Base-by-base conservation (phyloP, 805 yeast genomes). In the Myxozyma geophila region DNA sequence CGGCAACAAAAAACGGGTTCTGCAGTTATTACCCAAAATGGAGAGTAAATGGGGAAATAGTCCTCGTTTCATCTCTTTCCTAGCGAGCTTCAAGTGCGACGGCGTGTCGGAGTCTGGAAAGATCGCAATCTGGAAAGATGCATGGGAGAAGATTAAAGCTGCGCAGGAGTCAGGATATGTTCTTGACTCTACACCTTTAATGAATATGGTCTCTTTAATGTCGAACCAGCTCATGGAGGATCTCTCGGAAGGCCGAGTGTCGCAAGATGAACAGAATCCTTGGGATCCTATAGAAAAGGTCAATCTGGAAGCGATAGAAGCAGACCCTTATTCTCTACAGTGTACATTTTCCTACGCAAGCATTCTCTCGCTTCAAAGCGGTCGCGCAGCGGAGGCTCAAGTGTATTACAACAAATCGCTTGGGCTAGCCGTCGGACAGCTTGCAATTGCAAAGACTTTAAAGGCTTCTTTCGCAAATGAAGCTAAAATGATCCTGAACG, bases 301-400 rank as follows among this genome's bases (percentile, higher is more conserved):
- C 1, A 40, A 39, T 13, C 19, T 10, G 13, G 56, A 53, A 21
- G 56, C 56, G 9, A 13, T 40, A 1, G 48, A 39, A n/a, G 56
- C 44, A 7, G 56, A 53, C 41, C 56, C 56, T 13, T 48, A 53
- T 40, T 53, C 56, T 21, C 28, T 40, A 23, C 56, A 53, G n/a
- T 39, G 48, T 12, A 17, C 35, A 15, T 40, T 53, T 21, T 17
- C 39, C 2, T 40, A 53, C 23, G 56, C 56, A 2, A 5, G 19
- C n/a, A 40, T 15, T 10, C 39, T 53, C 7, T 40, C 48, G 15
- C 10, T 40, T 15, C 44, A 51, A 19, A 19, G n/a, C 7, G 54
- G 35, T 7, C 23, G 54, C n/a, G 15, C 33, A 17, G 23, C 35
- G 4, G 56, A 53, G 7, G 56, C 56, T 7, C 47, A 53, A 40